Evolutionary conservation across 495 filamentous ascomycete species (phyloP).

Genomic region (Aspergillus asperescens): DNA sequence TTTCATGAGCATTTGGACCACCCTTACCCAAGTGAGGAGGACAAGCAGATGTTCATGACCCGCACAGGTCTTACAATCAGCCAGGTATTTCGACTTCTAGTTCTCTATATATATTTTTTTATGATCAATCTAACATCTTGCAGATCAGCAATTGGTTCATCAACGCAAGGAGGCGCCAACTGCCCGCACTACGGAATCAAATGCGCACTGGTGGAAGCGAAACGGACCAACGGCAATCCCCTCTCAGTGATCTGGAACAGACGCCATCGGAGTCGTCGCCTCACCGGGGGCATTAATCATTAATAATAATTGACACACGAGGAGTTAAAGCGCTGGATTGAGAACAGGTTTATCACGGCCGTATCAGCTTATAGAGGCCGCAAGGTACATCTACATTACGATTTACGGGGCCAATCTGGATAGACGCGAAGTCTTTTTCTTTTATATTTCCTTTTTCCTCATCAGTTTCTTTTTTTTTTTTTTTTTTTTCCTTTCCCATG

Average conservation of each 20-base stretch:
- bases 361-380: neutral
- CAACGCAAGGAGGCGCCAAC: slow-evolving; percentile 74
- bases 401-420: slow-evolving; percentile 25
- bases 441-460: neutral
- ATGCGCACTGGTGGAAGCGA: slow-evolving; percentile 38
- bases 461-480: neutral
- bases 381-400: slow-evolving; percentile 20
- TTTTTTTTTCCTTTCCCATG: neutral
- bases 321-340: neutral
- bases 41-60: slow-evolving; percentile 77
- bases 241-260: slow-evolving; percentile 41
- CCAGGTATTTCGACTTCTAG: slow-evolving; percentile 49
- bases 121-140: neutral
- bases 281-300: slow-evolving; percentile 19
- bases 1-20: slow-evolving; percentile 70
- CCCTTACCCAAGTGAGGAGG: slow-evolving; percentile 85
- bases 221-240: slow-evolving; percentile 37
- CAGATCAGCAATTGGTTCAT: slow-evolving; percentile 97
- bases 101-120: neutral
- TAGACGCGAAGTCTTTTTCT: slow-evolving; percentile 14
- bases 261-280: slow-evolving; percentile 34
- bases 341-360: neutral
- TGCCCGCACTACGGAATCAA: slow-evolving; percentile 61
- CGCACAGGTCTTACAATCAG: slow-evolving; percentile 75
- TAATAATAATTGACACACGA: too few relatives aligned